These are phyloP conservation scores for Tricladium varicosporioides DNA, from an alignment of 2,329 filamentous ascomycete genomes.

Conservation along the genomic window DNA sequence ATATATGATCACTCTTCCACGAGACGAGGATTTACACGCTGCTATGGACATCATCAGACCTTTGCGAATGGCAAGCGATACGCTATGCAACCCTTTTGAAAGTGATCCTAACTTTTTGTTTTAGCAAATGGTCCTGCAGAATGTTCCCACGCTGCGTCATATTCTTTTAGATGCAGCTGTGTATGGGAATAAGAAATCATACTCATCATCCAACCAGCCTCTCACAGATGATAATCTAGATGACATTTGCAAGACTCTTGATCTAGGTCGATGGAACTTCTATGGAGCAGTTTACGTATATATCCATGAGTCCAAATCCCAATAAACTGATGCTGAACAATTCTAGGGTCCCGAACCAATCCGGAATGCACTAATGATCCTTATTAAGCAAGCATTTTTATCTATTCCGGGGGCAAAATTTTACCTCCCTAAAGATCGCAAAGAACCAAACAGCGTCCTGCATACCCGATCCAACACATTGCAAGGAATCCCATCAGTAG, in stretches of 20 bases:
- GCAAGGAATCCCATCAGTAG: conserved; percentile 29
- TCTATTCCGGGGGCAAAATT: conserved; percentile 1
- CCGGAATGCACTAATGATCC: no score
- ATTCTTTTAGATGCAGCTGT: conserved; percentile 43
- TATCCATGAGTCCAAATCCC: no score
- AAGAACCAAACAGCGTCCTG: conserved; percentile 28
- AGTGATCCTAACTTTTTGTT: no score
- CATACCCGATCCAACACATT: conserved; percentile 30
- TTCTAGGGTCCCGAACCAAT: conserved; percentile 35
- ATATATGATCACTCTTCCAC: conserved; percentile 42
- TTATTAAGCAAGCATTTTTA: conserved; percentile 37
- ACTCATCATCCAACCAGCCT: conserved; percentile 1
- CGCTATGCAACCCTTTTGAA: no score
- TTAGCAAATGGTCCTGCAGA: conserved; percentile 43
- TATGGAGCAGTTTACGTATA: no score
- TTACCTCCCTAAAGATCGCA: conserved; percentile 21
- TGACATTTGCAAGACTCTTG: conserved; percentile 29
- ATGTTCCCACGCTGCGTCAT: conserved; percentile 45
- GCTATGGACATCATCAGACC: conserved; percentile 43
- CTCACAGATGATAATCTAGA: neutral
- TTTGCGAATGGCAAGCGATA: no score
- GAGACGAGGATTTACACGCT: conserved; percentile 45
- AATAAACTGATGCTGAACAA: no score
- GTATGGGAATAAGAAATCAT: conserved; percentile 26
- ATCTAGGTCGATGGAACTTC: conserved; percentile 49